These are phyloP conservation scores for Nicotiana knightiana DNA, from an alignment of 257 asterid species.

Conservation along the genomic window DNA sequence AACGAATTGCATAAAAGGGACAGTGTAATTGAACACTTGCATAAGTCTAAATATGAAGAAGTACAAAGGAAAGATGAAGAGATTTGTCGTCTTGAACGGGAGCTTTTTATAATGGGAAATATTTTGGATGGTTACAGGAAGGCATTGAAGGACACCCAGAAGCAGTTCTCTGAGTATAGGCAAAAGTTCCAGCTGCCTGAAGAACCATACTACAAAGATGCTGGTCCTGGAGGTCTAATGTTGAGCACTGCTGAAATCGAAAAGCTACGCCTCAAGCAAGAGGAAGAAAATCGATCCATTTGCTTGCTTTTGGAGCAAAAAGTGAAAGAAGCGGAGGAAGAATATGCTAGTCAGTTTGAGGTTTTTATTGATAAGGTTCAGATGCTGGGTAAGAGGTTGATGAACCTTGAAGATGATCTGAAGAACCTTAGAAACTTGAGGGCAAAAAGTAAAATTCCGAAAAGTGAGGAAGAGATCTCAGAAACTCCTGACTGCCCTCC, in stretches of 20 bases:
- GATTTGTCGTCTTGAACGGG: conserved; percentile 61
- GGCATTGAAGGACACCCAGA: conserved; percentile 59
- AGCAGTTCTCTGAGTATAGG: conserved; percentile 61
- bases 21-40: conserved; percentile 36
- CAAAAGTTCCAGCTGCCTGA: conserved; percentile 50
- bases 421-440: conserved; percentile 27
- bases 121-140: conserved; percentile 66
- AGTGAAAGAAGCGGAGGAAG: conserved; percentile 44
- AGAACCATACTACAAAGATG: conserved; percentile 64
- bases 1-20: conserved; percentile 71
- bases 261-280: conserved; percentile 33
- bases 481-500: conserved; percentile 19
- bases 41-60: conserved; percentile 49
- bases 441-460: conserved; percentile 16
- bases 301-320: conserved; percentile 44
- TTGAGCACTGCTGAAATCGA: conserved; percentile 60
- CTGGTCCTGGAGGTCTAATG: conserved; percentile 73
- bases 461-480: conserved; percentile 15
- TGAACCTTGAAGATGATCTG: conserved; percentile 29
- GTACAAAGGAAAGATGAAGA: conserved; percentile 46
- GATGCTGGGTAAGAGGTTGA: conserved; percentile 38
- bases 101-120: conserved; percentile 50
- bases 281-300: conserved; percentile 50
- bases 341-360: conserved; percentile 20
- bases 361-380: conserved; percentile 31